Evolutionary conservation across 768 basidiomycete species (phyloP), one percentile per base, ranked within the genome.

Genomic region (Naganishia randhawae): DNA sequence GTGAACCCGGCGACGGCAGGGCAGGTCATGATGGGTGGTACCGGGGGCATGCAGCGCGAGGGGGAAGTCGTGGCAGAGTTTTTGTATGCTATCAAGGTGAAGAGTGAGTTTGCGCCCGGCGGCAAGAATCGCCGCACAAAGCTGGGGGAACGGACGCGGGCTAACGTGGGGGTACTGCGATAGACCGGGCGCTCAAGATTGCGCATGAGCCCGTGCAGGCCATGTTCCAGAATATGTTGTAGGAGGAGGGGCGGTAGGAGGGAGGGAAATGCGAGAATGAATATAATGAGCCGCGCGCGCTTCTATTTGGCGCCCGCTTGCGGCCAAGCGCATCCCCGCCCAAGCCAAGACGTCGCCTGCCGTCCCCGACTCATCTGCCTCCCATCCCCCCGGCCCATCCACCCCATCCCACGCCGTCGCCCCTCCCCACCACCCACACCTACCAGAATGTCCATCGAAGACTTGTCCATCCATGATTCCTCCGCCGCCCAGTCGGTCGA

Each of bases 401-500:
- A 48, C 25, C 45, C 25, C 25, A 22, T n/a, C 25, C 3, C n/a
- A 6, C 45, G 11, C 3, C 19, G 19, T n/a, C 19, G 8, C 25
- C 33, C 4, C 54, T 22, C 33, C 11, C 22, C 13, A 42, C 29
- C n/a, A 61, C 39, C 41, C 14, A 37, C 54, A 33, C 19, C 6
- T 50, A 39, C 57, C 39, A 61, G 41, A 61, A 83, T 74, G 80
- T 81, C 75, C 80, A 84, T 75, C 76, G 78, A 78, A 78, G 81
- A 75, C 79, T 81, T 79, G 71, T 84, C 66, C 82, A 85, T 77
- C 70, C 82, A 85, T 71, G 85, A 86, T 73, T 88, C 68, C 87
- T 91, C 67, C 33, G 67, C 66, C 22, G 68, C 69, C 31, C 45
- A 67, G 19, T 72, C 69, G 70, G 90, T 94, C 74, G 95, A 96